Evolutionary conservation across 495 filamentous ascomycete species (phyloP).

Genomic region (Bacidia rubella): DNA sequence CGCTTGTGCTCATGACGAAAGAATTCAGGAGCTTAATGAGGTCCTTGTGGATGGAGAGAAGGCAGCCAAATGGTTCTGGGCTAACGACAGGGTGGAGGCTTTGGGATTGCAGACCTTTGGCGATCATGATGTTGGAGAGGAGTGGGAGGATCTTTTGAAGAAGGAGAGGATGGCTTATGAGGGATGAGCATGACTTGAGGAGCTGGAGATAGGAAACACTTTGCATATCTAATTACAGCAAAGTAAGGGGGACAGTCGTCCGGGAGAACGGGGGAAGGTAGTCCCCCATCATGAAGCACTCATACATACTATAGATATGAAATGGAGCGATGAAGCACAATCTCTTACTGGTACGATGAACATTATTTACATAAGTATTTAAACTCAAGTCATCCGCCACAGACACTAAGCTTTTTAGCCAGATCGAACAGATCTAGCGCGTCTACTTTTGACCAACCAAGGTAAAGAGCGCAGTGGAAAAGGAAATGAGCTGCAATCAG

Average conservation of each 20-base stretch:
- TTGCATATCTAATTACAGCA: too few species aligned
- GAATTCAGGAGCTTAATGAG: background rate
- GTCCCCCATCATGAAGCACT: too few species aligned
- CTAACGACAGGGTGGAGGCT: conserved; percentile 2
- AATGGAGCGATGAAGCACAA: too few species aligned
- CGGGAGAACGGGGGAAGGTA: too few species aligned
- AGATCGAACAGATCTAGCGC: background rate
- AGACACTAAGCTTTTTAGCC: background rate
- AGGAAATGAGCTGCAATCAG: background rate
- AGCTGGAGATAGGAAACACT: too few species aligned
- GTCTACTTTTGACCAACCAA: background rate
- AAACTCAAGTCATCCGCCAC: background rate
- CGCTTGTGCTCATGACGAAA: background rate
- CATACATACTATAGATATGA: too few species aligned
- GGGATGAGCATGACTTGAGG: background rate
- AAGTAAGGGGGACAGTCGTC: too few species aligned
- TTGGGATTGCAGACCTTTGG: conserved; percentile 1
- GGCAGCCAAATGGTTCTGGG: conserved; percentile 2
- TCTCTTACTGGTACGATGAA: too few species aligned
- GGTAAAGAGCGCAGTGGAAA: background rate
- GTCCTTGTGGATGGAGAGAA: background rate
- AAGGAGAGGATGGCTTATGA: conserved; percentile 1
- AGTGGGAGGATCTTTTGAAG: background rate
- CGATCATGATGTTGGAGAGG: background rate
- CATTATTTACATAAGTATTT: background rate